Base-by-base conservation (phyloP, 2,329 filamentous ascomycete genomes). In the Penicillium sp. region DNA sequence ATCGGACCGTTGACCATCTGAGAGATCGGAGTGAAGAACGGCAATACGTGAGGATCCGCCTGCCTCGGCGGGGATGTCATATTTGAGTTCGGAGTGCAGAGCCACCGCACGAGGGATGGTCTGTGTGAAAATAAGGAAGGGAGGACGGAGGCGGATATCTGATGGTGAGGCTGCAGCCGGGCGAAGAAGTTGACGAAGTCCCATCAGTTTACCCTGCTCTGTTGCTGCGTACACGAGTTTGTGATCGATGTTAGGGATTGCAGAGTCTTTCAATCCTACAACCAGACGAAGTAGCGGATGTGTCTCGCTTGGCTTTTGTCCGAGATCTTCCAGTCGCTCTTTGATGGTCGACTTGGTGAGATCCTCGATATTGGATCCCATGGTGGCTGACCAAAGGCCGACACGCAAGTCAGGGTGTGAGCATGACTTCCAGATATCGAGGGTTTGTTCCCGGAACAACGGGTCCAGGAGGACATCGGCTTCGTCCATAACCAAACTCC, bases 51-150 rank as follows among this genome's bases (percentile, higher is more conserved):
- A 83, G 1, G 89, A 86, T 16, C 92, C 92, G 40, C 92, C 92
- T 6, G 92, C 93, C 72, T 91, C 88, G 0, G 88, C 81, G 0
- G 94, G 91, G 43, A 99, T 96, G 70, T 99, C 94, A 76, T 96
- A 99, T 59, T 90, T 87, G 30, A 99, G 83, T 73, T 99, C 94
- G 33, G 89, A 87, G 71, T 96, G 87, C 1, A 99, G 82, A 5
- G 94, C 91, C 31, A 88, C 84, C 0, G 94, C 94, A 64, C 94
- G 86, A 50, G 92, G 88, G 55, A 99, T 96, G 0, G 93, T 97
- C 76, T 99, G 94, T 0, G 93, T 94, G 73, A 99, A 99, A 57
- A 99, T 88, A 6, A 99, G 82, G 75, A 97, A 96, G 0, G 94
- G 94, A 0, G 94, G 91, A 0, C 90, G 86, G 43, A 97, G 80